Conservation (phyloP, 2,329 filamentous ascomycete genomes). For the Cladobotryum mycophilum region DNA sequence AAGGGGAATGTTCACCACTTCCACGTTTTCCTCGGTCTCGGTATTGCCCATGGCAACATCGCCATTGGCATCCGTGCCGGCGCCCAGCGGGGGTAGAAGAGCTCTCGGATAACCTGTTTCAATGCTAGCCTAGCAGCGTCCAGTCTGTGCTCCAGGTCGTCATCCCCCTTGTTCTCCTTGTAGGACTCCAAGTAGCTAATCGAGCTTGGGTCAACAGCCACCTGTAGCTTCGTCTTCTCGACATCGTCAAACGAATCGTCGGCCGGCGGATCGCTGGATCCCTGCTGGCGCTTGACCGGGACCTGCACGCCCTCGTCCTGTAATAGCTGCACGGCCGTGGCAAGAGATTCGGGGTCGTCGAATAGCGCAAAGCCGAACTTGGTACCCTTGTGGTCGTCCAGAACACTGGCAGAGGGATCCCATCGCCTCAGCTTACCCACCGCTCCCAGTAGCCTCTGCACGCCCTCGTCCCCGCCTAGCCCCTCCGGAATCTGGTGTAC, state of each 20-base stretch:
- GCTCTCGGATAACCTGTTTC: constrained; percentile 58
- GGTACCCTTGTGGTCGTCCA: constrained; percentile 67
- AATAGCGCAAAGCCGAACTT: constrained; percentile 95
- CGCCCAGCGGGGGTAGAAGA: constrained; percentile 59
- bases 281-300: constrained; percentile 67
- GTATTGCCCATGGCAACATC: constrained; percentile 66
- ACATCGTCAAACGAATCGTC: constrained; percentile 46
- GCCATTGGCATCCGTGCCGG: constrained; percentile 53
- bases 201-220: constrained; percentile 76
- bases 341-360: constrained; percentile 82
- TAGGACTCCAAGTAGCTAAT: constrained; percentile 81
- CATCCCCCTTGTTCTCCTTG: constrained; percentile 59
- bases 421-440: constrained; percentile 77
- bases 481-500: constrained; percentile 80
- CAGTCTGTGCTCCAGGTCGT: constrained; percentile 59
- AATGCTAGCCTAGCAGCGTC: constrained; percentile 64
- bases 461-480: constrained; percentile 65
- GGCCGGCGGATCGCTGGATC: constrained; percentile 35
- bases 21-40: constrained; percentile 58
- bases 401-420: constrained; percentile 62
- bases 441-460: constrained; percentile 72
- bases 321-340: constrained; percentile 77
- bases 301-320: constrained; percentile 76
- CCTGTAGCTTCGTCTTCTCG: constrained; percentile 64
- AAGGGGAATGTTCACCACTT: constrained; percentile 85